Percentiles rank a stretch among this genome's conserved stretches.
phyloP scores from a whole-genome alignment of 1,139 yeast genomes.

The Geotrichum cucujoidarum region DNA sequence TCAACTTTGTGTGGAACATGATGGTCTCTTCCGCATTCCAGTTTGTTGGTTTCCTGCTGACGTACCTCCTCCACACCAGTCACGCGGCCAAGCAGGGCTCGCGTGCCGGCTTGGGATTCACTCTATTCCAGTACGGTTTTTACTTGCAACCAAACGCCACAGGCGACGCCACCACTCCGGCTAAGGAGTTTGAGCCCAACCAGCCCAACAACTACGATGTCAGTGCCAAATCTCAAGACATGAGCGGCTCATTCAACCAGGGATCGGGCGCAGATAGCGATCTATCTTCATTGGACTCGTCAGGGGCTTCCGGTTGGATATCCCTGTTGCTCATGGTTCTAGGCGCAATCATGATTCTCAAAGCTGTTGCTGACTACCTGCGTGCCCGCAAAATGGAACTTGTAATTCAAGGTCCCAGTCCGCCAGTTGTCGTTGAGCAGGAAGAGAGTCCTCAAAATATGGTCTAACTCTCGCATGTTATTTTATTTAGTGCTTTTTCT shows the following conservation, averaged over 20 bases:
- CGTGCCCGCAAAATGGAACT: slow-evolving; percentile 74
- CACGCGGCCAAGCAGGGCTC: slow-evolving; percentile 98
- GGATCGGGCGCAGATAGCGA: slow-evolving; percentile 27
- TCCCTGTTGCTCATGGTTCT: slow-evolving; percentile 60
- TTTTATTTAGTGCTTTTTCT: neutral
- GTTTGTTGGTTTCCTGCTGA: slow-evolving; percentile 84
- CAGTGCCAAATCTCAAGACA: slow-evolving; percentile 32
- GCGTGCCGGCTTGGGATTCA: slow-evolving; percentile 84
- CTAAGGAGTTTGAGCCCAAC: slow-evolving; percentile 39
- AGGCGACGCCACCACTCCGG: slow-evolving; percentile 37
- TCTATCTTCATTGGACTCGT: slow-evolving; percentile 15
- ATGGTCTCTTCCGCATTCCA: slow-evolving; percentile 87
- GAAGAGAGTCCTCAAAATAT: neutral
- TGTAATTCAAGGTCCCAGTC: slow-evolving; percentile 39
- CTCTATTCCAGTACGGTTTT: slow-evolving; percentile 73
- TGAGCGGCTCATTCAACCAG: slow-evolving; percentile 28
- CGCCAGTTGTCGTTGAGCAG: neutral
- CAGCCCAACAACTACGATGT: slow-evolving; percentile 40
- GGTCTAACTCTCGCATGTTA: neutral
- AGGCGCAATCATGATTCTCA: slow-evolving; percentile 62
- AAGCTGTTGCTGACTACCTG: slow-evolving; percentile 65
- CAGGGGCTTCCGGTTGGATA: slow-evolving; percentile 25
- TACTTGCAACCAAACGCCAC: slow-evolving; percentile 55
- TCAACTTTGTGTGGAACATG: slow-evolving; percentile 85
- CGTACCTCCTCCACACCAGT: slow-evolving; percentile 88